phyloP scores from a whole-genome alignment of 805 yeast genomes.

The Brettanomyces anomalus region DNA sequence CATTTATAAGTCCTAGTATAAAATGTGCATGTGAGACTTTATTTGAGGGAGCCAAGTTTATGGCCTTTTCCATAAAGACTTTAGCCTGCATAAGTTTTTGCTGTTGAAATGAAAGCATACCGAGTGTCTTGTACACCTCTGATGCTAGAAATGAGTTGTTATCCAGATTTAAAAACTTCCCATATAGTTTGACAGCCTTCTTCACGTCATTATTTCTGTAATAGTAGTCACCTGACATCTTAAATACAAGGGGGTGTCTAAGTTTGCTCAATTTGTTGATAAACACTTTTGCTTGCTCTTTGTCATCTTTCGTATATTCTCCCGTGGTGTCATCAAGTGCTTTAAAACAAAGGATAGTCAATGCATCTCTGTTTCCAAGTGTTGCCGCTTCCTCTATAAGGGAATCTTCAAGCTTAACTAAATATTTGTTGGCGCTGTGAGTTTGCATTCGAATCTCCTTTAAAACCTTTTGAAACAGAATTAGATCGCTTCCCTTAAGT shows the following conservation, averaged over 20 bases:
- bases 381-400: conserved; percentile 81
- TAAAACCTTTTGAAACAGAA: conserved; percentile 59
- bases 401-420: conserved; percentile 58
- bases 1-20: conserved; percentile 63
- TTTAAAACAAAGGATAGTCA: conserved; percentile 62
- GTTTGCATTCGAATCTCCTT: conserved; percentile 53
- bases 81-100: conserved; percentile 47
- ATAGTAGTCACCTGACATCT: conserved; percentile 72
- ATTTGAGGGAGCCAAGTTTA: conserved; percentile 52
- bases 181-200: conserved; percentile 55
- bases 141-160: conserved; percentile 50
- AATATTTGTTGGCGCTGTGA: conserved; percentile 45
- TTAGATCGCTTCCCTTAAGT: conserved; percentile 47
- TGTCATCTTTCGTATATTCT: conserved; percentile 42
- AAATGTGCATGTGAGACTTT: conserved; percentile 69
- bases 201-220: conserved; percentile 35
- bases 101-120: conserved; percentile 49
- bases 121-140: conserved; percentile 64
- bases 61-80: conserved; percentile 48
- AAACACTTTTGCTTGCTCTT: conserved; percentile 50
- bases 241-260: conserved; percentile 67
- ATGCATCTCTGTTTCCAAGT: conserved; percentile 73
- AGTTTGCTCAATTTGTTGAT: conserved; percentile 46
- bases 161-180: conserved; percentile 47
- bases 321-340: conserved; percentile 32